Conservation (phyloP, 306 rosid genomes). For the Inga leiocalycina region DNA sequence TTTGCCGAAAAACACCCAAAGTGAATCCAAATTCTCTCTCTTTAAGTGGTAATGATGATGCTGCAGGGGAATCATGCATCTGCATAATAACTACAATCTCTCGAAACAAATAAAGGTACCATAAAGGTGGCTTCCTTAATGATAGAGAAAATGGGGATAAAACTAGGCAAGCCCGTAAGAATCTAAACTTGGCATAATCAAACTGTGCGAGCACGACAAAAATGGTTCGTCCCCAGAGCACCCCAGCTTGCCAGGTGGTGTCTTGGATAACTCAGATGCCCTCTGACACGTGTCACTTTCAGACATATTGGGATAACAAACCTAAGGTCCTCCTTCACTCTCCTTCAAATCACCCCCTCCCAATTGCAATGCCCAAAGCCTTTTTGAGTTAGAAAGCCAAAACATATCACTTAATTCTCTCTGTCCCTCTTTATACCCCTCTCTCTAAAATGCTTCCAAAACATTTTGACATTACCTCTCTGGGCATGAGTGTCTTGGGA, state of each 20-base stretch:
- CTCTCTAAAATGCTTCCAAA: constrained; percentile 38
- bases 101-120: background rate
- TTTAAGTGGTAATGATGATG: constrained; percentile 41
- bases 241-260: constrained; percentile 55
- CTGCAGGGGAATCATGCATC: constrained; percentile 16
- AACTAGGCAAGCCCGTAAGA: constrained; percentile 28
- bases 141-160: constrained; percentile 22
- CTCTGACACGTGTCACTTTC: constrained; percentile 30
- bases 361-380: background rate
- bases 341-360: constrained; percentile 4
- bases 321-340: constrained; percentile 54
- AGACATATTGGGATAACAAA: constrained; percentile 59
- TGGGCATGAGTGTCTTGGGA: constrained; percentile 96
- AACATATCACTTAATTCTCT: constrained; percentile 29
- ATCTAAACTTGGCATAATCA: constrained; percentile 35
- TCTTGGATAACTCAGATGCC: constrained; percentile 20
- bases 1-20: constrained; percentile 4
- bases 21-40: constrained; percentile 36
- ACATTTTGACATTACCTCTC: constrained; percentile 72
- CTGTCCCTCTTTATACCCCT: background rate
- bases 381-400: constrained; percentile 25
- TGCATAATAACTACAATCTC: background rate
- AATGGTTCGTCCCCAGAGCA: constrained; percentile 36
- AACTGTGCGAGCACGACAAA: constrained; percentile 45
- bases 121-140: background rate